phyloP scores from a whole-genome alignment of 495 filamentous ascomycete species.

The Aeminium ludgeri region DNA sequence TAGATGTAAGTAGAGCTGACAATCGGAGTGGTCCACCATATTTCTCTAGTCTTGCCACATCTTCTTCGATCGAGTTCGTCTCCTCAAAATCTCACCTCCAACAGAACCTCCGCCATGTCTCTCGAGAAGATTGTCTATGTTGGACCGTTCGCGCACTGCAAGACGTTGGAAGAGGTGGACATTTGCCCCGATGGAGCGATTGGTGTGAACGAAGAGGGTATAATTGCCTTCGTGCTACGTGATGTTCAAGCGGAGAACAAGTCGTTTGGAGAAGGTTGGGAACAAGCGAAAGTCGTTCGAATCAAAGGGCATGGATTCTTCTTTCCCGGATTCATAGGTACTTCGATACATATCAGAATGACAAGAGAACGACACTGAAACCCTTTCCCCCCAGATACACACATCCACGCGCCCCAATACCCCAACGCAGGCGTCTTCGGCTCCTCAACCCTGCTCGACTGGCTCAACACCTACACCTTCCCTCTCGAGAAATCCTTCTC shows the following conservation, averaged over 20 bases:
- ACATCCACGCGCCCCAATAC: conserved; percentile 87
- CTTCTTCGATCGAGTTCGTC: no score
- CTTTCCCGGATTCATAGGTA: conserved; percentile 87
- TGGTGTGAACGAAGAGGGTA: conserved; percentile 48
- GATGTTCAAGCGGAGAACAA: conserved; percentile 24
- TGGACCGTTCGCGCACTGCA: conserved; percentile 44
- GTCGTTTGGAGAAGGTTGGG: conserved; percentile 32
- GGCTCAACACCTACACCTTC: conserved; percentile 91
- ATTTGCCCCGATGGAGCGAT: conserved; percentile 42
- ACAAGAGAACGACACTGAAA: no score
- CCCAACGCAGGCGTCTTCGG: conserved; percentile 88
- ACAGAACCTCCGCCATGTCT: no score
- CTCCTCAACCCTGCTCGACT: conserved; percentile 71
- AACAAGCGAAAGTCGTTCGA: conserved; percentile 23
- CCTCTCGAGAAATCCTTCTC: conserved; percentile 64
- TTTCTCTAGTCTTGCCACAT: no score
- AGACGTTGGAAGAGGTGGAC: conserved; percentile 37
- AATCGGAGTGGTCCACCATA: no score
- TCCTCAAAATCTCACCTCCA: no score
- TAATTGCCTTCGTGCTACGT: conserved; percentile 41
- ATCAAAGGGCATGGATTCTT: conserved; percentile 43
- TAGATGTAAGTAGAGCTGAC: no score
- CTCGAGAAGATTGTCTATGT: conserved; percentile 25
- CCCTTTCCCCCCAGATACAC: conserved; percentile 42
- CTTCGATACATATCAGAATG: no score